A percentile compares a stretch with the other conserved stretches of the same genome.
Evolutionary conservation across 768 basidiomycete genomes (phyloP).

Genomic region (Collybia sp.): DNA sequence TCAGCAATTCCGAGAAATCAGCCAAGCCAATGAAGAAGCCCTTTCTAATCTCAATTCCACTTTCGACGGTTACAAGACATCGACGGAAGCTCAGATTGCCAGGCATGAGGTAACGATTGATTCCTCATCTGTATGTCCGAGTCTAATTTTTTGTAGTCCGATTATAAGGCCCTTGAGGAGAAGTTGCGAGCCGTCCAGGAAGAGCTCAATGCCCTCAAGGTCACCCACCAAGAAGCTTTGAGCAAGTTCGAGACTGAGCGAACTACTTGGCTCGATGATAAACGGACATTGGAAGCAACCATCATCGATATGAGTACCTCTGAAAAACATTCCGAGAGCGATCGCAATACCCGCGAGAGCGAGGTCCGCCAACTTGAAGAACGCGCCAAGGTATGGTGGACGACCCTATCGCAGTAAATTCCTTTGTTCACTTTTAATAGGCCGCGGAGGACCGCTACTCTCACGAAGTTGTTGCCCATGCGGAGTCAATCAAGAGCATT

Average conservation of each 20-base stretch:
- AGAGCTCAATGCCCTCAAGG: conserved; percentile 44
- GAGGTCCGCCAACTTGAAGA: conserved; percentile 66
- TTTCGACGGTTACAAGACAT: conserved; percentile 75
- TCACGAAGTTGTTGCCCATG: conserved; percentile 79
- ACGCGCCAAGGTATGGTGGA: conserved; percentile 52
- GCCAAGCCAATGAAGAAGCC: conserved; percentile 76
- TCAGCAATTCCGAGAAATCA: conserved; percentile 84
- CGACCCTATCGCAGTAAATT: not conserved
- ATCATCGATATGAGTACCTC: conserved; percentile 78
- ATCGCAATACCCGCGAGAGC: conserved; percentile 57
- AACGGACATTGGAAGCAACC: conserved; percentile 77
- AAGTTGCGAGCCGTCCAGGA: conserved; percentile 49
- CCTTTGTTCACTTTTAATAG: conserved; percentile 19
- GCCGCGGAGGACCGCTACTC: conserved; percentile 80
- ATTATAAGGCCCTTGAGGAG: conserved; percentile 58
- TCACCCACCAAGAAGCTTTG: conserved; percentile 54
- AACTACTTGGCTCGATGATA: conserved; percentile 68
- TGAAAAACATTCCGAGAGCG: conserved; percentile 61
- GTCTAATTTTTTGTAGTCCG: conserved; percentile 39
- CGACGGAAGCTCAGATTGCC: conserved; percentile 65
- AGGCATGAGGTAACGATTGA: conserved; percentile 55
- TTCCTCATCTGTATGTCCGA: not conserved
- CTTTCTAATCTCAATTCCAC: conserved; percentile 64
- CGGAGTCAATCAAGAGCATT: conserved; percentile 75
- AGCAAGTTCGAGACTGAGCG: conserved; percentile 67